Evolutionary conservation across 768 basidiomycete species (phyloP), one percentile per base, ranked within the genome.

Genomic region (Sistotremastrum niveocremeum): DNA sequence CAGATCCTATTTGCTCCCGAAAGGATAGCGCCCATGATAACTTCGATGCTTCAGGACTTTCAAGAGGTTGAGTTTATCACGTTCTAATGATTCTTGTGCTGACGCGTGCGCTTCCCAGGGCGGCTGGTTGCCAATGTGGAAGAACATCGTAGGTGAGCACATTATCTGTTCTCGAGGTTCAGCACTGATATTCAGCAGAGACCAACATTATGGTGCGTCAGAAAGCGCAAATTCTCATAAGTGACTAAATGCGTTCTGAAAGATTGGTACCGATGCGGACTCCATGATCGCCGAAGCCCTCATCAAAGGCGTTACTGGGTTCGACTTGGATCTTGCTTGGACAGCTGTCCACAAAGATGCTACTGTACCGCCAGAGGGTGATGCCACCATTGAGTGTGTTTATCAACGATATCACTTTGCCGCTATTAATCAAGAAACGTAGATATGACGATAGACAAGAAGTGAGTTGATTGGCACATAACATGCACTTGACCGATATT

Each of bases 81-180:
- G 36, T 35, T 42, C 44, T 49, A 5, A 51, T 46, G 10, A 44
- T 45, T 39, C 2, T 10, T 20, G 29, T 39, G 34, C 5, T 12
- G 34, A 11, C 9, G 36, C 32, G 20, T 10, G 28, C 6, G 32
- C 31, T 38, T 20, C 42, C 6, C 52, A 70, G 77, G 74, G 82
- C 10, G 86, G 86, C 3, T 85, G 85, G 83, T 62, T 89, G 35
- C 86, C 86, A 0, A 87, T 88, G 84, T 89, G 86, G 86, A 88
- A 87, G 63, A 88, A 88, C 50, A 72, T 88, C 9, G 74, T 82
- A 29, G 77, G 77, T 74, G 41, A 50, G 65, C 51, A 49, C 41
- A 44, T 52, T 29, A 47, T 47, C 36, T 44, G 28, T 42, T 2
- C 34, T 28, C 7, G 10, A 34, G 36, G 2, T n/a, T 9, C 36